Evolutionary conservation across 2,329 filamentous ascomycete species (phyloP).

Genomic region (Hymenoscyphus fructigenus): DNA sequence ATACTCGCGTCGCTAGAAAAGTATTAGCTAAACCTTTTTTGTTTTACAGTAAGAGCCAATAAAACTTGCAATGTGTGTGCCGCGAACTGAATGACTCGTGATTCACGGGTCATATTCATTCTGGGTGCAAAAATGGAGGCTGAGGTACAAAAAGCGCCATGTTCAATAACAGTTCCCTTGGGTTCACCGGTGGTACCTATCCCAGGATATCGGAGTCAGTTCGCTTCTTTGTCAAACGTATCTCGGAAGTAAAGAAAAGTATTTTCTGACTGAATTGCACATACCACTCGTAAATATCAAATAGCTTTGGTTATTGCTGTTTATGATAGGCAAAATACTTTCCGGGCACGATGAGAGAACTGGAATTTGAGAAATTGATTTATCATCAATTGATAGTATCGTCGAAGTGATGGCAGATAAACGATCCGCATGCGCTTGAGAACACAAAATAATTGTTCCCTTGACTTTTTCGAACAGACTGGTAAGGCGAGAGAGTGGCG

Average conservation of each 20-base stretch:
- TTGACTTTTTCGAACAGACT: slow-evolving; percentile 18
- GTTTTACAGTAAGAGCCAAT: background rate
- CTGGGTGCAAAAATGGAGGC: slow-evolving; percentile 14
- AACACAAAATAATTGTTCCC: slow-evolving; percentile 17
- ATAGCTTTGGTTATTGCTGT: background rate
- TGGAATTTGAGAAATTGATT: background rate
- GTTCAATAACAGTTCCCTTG: slow-evolving; percentile 25
- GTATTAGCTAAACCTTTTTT: background rate
- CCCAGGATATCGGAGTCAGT: too few relatives aligned
- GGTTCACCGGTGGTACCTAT: slow-evolving; percentile 30
- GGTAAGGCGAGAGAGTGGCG: slow-evolving; percentile 29
- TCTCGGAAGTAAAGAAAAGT: too few relatives aligned
- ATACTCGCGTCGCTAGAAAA: slow-evolving; percentile 18
- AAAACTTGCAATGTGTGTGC: slow-evolving; percentile 20
- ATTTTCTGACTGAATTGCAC: too few relatives aligned
- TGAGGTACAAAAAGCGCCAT: slow-evolving; percentile 17
- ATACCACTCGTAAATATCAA: background rate
- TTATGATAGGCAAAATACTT: background rate
- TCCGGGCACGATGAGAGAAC: background rate
- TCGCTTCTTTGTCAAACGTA: too few relatives aligned
- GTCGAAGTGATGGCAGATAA: background rate
- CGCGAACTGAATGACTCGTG: slow-evolving; percentile 26
- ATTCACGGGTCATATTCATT: background rate
- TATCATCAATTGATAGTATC: background rate
- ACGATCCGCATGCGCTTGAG: slow-evolving; percentile 8